A percentile compares a stretch with the other conserved stretches of the same genome.
These are phyloP conservation scores for Alternaria sp. DNA, from an alignment of 2,329 filamentous ascomycete genomes.

Conservation along the genomic window DNA sequence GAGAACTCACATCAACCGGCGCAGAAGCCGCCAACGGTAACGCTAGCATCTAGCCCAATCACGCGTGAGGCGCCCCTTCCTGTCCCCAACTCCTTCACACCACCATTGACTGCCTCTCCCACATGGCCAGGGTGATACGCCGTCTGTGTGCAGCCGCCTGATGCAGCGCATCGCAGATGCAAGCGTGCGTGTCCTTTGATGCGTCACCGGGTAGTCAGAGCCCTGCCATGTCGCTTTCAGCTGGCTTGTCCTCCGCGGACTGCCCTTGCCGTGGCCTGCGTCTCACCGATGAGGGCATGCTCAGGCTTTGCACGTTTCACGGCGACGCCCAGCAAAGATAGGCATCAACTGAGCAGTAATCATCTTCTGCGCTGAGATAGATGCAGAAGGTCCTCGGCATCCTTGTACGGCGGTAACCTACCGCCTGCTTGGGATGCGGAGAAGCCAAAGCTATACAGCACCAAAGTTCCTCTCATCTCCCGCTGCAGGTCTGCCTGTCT, in stretches of 20 bases:
- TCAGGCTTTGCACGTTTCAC: not conserved
- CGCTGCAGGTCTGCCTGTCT: not conserved
- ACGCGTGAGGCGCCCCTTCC: conserved; percentile 8
- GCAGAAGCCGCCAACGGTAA: conserved; percentile 11
- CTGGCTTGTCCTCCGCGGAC: not conserved
- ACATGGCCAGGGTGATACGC: conserved; percentile 26
- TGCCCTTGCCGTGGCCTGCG: not conserved
- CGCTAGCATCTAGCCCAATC: conserved; percentile 21
- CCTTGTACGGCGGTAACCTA: conserved; percentile 5
- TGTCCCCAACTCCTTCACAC: conserved; percentile 12
- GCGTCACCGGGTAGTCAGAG: conserved; percentile 4
- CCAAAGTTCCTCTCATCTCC: not conserved
- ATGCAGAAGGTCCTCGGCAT: not conserved
- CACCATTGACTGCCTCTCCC: conserved; percentile 16
- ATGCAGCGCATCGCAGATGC: conserved; percentile 1
- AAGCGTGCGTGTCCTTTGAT: not conserved
- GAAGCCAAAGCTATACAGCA: conserved; percentile 3
- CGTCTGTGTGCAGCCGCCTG: not conserved
- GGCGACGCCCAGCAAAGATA: not conserved
- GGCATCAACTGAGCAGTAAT: not conserved
- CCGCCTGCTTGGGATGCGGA: conserved; percentile 10
- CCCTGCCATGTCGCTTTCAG: not conserved
- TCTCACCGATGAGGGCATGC: not conserved
- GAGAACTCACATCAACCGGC: conserved; percentile 18
- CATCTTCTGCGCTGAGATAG: not conserved